Conservation (phyloP, 305 asterid species). For the Solanum chacoense region DNA sequence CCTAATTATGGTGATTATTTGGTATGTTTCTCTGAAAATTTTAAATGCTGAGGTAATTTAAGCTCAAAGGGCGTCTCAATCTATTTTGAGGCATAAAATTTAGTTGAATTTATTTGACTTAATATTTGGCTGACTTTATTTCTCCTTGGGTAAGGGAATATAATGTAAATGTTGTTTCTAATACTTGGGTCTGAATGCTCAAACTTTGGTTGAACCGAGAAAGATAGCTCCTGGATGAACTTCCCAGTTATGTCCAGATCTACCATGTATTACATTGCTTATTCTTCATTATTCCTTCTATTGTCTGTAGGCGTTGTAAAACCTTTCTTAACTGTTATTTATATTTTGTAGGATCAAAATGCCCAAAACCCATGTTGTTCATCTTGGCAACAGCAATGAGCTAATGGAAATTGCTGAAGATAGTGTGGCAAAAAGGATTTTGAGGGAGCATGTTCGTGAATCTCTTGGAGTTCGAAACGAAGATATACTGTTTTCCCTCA, state of each 20-base stretch:
- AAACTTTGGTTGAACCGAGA: background rate
- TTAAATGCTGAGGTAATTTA: background rate
- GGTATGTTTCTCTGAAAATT: background rate
- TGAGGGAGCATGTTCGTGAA: conserved; percentile 82
- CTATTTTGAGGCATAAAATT: background rate
- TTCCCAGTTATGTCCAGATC: background rate
- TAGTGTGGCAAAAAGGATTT: conserved; percentile 64
- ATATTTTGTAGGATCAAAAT: conserved; percentile 61
- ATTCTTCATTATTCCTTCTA: background rate
- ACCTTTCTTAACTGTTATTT: background rate
- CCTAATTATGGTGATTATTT: background rate
- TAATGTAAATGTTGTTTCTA: background rate
- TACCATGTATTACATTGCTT: background rate
- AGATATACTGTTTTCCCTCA: conserved; percentile 69
- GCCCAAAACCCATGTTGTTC: conserved; percentile 92
- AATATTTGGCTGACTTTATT: background rate
- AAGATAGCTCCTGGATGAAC: background rate
- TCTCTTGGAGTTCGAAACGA: conserved; percentile 82
- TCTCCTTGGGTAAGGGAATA: background rate
- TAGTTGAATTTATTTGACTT: background rate
- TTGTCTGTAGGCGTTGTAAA: background rate
- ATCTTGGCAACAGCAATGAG: conserved; percentile 95
- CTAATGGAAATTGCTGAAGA: conserved; percentile 87
- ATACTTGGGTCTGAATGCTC: background rate
- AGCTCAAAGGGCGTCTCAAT: background rate